A percentile compares a stretch with the other conserved stretches of the same genome.
phyloP scores from a whole-genome alignment of 768 basidiomycete species.

The Collybia mongolica region DNA sequence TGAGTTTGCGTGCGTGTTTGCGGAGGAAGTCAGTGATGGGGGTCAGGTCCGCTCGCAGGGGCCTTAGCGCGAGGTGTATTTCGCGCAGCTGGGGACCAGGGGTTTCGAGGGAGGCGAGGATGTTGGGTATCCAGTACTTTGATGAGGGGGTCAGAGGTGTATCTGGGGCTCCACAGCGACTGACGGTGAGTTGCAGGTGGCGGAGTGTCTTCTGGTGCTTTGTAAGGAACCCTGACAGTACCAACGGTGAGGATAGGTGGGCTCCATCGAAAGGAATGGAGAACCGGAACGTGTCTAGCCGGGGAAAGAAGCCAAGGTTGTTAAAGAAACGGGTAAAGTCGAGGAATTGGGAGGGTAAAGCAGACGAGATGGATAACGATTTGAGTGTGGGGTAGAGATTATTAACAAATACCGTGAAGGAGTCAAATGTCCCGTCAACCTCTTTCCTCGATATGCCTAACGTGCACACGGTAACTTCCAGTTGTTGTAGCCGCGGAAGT shows the following conservation, averaged over 20 bases:
- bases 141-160: constrained; percentile 22
- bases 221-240: constrained; percentile 33
- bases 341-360: constrained; percentile 33
- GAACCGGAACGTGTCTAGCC: constrained; percentile 33
- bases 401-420: constrained; percentile 44
- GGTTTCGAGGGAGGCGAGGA: constrained; percentile 23
- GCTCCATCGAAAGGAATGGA: constrained; percentile 45
- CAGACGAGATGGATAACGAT: constrained; percentile 34
- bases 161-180: constrained; percentile 20
- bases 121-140: constrained; percentile 42
- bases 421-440: constrained; percentile 36
- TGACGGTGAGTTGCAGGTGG: constrained; percentile 33
- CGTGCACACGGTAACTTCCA: constrained; percentile 36
- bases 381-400: constrained; percentile 36
- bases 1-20: constrained; percentile 24
- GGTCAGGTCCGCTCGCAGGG: constrained; percentile 30
- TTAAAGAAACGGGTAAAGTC: constrained; percentile 37
- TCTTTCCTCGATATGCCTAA: constrained; percentile 21
- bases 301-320: constrained; percentile 36
- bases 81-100: constrained; percentile 30
- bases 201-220: constrained; percentile 33
- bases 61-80: constrained; percentile 36
- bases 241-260: constrained; percentile 32
- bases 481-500: constrained; percentile 32
- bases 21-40: constrained; percentile 28